Base-by-base conservation (phyloP, 2,329 filamentous ascomycete species). In the Coniella lustricola region DNA sequence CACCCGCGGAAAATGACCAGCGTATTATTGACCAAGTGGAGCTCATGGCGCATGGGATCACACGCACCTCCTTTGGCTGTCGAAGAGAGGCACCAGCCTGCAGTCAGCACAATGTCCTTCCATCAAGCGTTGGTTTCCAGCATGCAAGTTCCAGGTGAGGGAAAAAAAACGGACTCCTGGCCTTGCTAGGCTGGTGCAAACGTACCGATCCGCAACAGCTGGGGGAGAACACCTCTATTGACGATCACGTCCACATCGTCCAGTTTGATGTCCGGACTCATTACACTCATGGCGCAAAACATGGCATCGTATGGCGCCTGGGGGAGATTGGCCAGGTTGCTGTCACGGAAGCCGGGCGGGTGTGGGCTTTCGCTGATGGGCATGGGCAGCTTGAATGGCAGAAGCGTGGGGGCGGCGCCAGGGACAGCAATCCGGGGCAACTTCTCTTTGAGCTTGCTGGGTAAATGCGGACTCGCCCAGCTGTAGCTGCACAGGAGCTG, bases 231-330 rank as follows among this genome's bases (percentile, higher is more conserved):
- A 34, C 55, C 60, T 4, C 61, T 58, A 41, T 62, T 63, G 25
- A 56, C 47, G 4, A 67, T 44, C 3, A 66, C 22, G 29, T 66
- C 61, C 18, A 64, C 44, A 3, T 60, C 46, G 41, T 57, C 50
- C 20, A 66, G 64, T 17, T 46, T 50, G 41, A 53, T 50, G 1
- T 16, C 17, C 0, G 58, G 58, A 7, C 54, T 57, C 57, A 60
- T 60, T 14, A 47, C 18, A 3, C 48, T 49, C 7, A 57, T 50
- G 37, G 62, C 62, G n/a, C 55, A 48, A 33, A 66, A 62, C 12
- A 62, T 44, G 3, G 58, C 53, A 31, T 63, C 55, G 44, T 63
- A 66, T 1, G 60, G 58, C 18, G 54, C 59, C 12, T 45, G 16
- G 1, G 58, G 51, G 44, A 51, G 44, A 7, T 17, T 39, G 5